Conservation (phyloP, 257 asterid genomes). For the Cinchona pubescens region DNA sequence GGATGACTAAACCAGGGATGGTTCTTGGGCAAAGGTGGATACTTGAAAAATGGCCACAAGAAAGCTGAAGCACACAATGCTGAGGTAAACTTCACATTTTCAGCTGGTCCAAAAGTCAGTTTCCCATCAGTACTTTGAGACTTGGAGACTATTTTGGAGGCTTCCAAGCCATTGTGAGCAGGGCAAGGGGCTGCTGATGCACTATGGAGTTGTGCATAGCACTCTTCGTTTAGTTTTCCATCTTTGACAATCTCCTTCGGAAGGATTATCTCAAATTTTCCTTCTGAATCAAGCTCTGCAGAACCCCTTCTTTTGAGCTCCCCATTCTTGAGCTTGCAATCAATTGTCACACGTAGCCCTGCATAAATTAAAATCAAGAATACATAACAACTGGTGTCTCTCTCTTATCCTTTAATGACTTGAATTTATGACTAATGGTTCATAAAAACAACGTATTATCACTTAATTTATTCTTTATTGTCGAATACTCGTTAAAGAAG, state of each 20-base stretch:
- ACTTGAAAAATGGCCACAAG: conserved; percentile 60
- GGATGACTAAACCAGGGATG: conserved; percentile 34
- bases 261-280: conserved; percentile 59
- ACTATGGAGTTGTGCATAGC: conserved; percentile 82
- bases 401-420: too few relatives aligned
- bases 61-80: conserved; percentile 70
- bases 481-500: too few relatives aligned
- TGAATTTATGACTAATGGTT: too few relatives aligned
- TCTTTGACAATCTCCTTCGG: conserved; percentile 40
- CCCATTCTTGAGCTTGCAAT: conserved; percentile 64
- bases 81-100: conserved; percentile 58
- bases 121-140: conserved; percentile 33
- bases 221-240: conserved; percentile 58
- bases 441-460: too few relatives aligned
- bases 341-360: conserved; percentile 79
- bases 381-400: background rate
- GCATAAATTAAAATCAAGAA: background rate
- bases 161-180: conserved; percentile 52
- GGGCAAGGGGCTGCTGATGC: conserved; percentile 72
- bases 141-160: conserved; percentile 50
- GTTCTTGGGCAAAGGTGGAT: conserved; percentile 52
- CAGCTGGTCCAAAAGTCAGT: conserved; percentile 42
- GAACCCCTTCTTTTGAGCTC: conserved; percentile 48
- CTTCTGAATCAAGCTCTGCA: conserved; percentile 54
- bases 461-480: too few relatives aligned